Percentiles rank a stretch among this genome's conserved stretches.
Conservation (phyloP, 2,329 filamentous ascomycete genomes). For the Exophiala sideris region DNA sequence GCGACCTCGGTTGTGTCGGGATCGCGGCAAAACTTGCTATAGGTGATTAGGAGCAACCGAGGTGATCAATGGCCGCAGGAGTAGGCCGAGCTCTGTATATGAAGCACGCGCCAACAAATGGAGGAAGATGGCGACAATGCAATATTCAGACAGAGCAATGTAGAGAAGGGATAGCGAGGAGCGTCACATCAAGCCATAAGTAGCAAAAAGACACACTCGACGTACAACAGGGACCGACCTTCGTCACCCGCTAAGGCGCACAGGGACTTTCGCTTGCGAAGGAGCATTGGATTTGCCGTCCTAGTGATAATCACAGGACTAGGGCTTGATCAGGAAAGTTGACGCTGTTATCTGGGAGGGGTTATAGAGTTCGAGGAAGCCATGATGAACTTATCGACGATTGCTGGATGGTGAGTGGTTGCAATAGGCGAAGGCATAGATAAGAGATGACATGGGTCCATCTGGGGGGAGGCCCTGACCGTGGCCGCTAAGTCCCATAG, state of each 20-base stretch:
- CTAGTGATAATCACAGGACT: not conserved
- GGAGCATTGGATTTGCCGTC: not conserved
- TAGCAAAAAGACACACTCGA: not conserved
- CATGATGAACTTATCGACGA: not conserved
- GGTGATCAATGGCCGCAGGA: not conserved
- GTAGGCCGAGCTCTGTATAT: not conserved
- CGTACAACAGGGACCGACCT: not conserved
- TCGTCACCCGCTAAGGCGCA: not conserved
- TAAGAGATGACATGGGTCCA: conserved; percentile 8
- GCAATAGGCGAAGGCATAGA: conserved; percentile 15
- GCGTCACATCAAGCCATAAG: not conserved
- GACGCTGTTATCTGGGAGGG: not conserved
- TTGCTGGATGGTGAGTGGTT: conserved; percentile 14
- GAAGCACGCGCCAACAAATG: not conserved
- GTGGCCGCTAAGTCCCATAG: not conserved
- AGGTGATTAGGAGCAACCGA: not conserved
- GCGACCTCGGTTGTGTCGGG: not conserved
- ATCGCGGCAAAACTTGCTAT: too few relatives aligned
- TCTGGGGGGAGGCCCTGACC: not conserved
- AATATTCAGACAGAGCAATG: not conserved
- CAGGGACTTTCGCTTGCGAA: not conserved
- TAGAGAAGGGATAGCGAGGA: not conserved
- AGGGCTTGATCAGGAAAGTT: conserved; percentile 1
- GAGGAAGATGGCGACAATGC: not conserved
- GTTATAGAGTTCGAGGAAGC: not conserved